Conservation (phyloP, 306 rosid species). For the cucumber (Cucumis sativus) region Cucumber_9930_V3 NC_026655.2:5550001-5550500, state of each 20-base stretch:
- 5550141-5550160: conserved; percentile 97
- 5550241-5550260: neutral
- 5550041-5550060: conserved; percentile 86
- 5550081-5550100: conserved; percentile 56
- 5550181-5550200: conserved; percentile 84
- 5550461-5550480: neutral
- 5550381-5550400: neutral
- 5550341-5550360: neutral
- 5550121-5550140: conserved; percentile 61
- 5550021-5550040: conserved; percentile 95
- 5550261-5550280: neutral
- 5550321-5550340: neutral
- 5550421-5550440: neutral
- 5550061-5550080: conserved; percentile 85
- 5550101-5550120: conserved; percentile 78
- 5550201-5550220: conserved; percentile 11
- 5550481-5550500: neutral
- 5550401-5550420: neutral
- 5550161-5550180: conserved; percentile 84
- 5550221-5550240: neutral
- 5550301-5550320: neutral
- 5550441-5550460: neutral
- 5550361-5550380: neutral
- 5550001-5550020: conserved; percentile 95
- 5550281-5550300: neutral